Evolutionary conservation across 1,139 yeast genomes (phyloP), one percentile per base, ranked within the genome.

Genomic region (Blastobotrys buckinghamii): DNA sequence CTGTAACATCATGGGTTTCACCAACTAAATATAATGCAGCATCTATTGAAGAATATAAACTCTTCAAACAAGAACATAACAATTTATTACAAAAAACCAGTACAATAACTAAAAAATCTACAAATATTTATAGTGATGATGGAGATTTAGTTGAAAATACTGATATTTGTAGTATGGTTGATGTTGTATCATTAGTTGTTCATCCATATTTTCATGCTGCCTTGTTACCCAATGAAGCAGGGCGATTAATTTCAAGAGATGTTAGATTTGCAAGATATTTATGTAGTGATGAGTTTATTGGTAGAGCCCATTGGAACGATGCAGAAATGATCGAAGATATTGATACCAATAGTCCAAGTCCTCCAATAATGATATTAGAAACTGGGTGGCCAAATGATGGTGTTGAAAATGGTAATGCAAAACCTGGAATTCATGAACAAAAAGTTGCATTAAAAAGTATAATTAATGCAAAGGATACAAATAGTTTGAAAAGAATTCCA

Each of bases 361-460:
- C 53, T 20, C 57, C 56, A 6, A 72, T 78, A 30, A 67, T 78
- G 52, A 77, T 81, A 58, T 76, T 81, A 34, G 87, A 82, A 65
- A 76, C 84, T 30, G 88, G 88, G 39, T 82, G 88, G 88, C 88
- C 87, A 50, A 73, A 79, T 19, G 59, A 70, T 50, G 87, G 86
- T 54, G 63, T 68, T 48, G 60, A 71, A 47, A 72, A 69, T 59
- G 84, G 84, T 51, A 70, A 64, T 49, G 81, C 84, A 55, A 77
- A 79, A 41, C 82, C 87, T 10, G 76, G 82, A 1, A 55, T 62
- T 27, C 59, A 64, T n/a, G 77, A 79, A 64, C 85, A 81, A 63
- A 62, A 66, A 24, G 63, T 73, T 36, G 85, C 86, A 24, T 60
- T 82, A 47, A 59, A 68, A 48, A 72, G 79, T 50, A 72, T 81